Evolutionary conservation across 805 yeast genomes (phyloP), one percentile per base, ranked within the genome.

Genomic region (Nakazawaea holstii): DNA sequence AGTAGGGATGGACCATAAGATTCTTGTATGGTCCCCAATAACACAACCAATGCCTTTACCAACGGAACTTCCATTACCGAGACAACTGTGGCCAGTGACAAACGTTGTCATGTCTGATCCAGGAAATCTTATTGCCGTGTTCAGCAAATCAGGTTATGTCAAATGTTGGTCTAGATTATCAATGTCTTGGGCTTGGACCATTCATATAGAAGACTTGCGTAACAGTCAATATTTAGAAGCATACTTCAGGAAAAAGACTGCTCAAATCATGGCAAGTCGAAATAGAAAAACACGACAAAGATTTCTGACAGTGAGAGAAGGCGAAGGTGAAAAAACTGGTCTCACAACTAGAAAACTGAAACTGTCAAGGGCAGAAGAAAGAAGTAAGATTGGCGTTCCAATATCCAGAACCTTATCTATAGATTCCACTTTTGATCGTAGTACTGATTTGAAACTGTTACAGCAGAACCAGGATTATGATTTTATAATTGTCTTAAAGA

Each of bases 21-120:
- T 87, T 4, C 61, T 79, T 30, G 77, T 87, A 9, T 87, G 95
- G 95, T 82, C 87, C 0, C 90, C 90, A 3, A 59, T 81, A 46
- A 62, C 70, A 1, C 62, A 59, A 17, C 86, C 72, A 36, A 60
- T 65, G 43, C 82, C 73, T 44, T 51, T 56, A 24, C 81, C 80
- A 7, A 68, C 74, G 1, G 70, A 66, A 40, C 56, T 73, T 27
- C 76, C 76, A 17, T 58, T 67, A 6, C 58, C 66, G 8, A 60
- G 69, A 3, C 72, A 74, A 35, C 68, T 77, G 41, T 76, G 87
- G 81, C 91, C 90, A 1, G 70, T 85, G 0, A 74, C 79, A 10
- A 76, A 77, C 49, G 69, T 79, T 17, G 76, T 73, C 15, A 69
- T 81, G 58, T 75, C 86, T 42, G 73, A 74, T 45, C 75, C 78